Evolutionary conservation across 192 early-diverging fungal species (phyloP).

Genomic region (Haplosporangium gracile): DNA sequence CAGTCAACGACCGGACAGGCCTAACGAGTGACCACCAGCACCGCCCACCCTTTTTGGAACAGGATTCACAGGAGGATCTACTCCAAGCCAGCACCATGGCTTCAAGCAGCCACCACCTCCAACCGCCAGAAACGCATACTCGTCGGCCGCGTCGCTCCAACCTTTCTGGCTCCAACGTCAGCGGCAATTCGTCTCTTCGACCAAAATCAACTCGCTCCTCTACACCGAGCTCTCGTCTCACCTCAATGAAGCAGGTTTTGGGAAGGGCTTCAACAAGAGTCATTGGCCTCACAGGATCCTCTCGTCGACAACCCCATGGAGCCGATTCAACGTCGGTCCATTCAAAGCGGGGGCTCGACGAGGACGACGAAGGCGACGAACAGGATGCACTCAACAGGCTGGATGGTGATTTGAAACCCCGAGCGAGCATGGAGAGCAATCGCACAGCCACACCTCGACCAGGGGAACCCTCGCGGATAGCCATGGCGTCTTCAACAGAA

Average conservation of each 20-base stretch:
- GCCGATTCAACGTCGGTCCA: neutral
- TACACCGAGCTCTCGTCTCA: constrained; percentile 10
- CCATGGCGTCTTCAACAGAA: neutral
- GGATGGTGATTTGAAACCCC: neutral
- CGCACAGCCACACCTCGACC: neutral
- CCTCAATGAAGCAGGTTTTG: constrained; percentile 34
- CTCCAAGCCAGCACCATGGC: neutral
- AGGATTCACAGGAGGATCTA: constrained; percentile 31
- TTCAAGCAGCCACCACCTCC: constrained; percentile 5
- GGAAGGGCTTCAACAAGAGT: constrained; percentile 51
- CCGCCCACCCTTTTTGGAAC: neutral
- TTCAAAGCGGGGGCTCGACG: neutral
- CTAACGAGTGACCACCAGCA: constrained; percentile 11
- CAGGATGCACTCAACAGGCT: neutral
- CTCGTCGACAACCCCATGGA: constrained; percentile 1
- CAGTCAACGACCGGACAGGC: constrained; percentile 39
- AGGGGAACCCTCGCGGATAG: neutral
- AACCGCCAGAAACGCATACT: constrained; percentile 7
- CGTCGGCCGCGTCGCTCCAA: constrained; percentile 25
- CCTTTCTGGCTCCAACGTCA: constrained; percentile 18
- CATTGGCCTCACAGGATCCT: constrained; percentile 35
- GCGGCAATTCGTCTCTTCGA: constrained; percentile 10
- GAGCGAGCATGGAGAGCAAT: neutral
- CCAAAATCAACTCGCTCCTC: constrained; percentile 24
- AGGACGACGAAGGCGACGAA: neutral